These are phyloP conservation scores for Populus hybrid DNA, from an alignment of 441 rosid species.

Conservation along the genomic window DNA sequence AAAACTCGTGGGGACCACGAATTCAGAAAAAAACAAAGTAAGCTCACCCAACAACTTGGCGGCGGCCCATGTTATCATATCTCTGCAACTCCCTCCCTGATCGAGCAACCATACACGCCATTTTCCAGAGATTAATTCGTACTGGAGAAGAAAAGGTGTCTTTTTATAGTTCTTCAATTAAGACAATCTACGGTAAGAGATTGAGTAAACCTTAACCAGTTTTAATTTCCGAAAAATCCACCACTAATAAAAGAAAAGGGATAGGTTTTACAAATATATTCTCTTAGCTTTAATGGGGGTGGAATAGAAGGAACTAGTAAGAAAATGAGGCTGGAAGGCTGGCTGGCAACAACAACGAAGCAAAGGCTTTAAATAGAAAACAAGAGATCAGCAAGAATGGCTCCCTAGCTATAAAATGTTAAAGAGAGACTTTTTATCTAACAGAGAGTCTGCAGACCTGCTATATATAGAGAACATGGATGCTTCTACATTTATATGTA, in stretches of 20 bases:
- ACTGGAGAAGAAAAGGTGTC: not conserved
- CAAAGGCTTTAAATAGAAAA: slow-evolving; percentile 15
- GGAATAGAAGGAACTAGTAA: not conserved
- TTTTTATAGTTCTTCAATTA: not conserved
- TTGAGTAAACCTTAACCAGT: not conserved
- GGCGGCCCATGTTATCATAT: slow-evolving; percentile 69
- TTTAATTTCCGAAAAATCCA: not conserved
- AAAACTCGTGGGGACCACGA: not conserved
- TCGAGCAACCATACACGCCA: slow-evolving; percentile 68
- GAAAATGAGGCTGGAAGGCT: not conserved
- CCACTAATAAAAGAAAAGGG: not conserved
- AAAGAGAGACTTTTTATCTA: not conserved
- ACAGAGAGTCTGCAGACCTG: not conserved
- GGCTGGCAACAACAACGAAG: not conserved
- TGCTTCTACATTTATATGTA: not conserved
- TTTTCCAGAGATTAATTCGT: slow-evolving; percentile 6
- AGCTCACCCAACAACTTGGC: slow-evolving; percentile 81
- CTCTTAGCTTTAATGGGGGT: not conserved
- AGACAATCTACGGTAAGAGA: not conserved
- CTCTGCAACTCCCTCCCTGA: slow-evolving; percentile 73
- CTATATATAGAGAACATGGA: not conserved
- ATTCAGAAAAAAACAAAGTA: not conserved
- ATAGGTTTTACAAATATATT: not conserved
- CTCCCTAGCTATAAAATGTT: not conserved
- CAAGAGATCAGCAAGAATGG: not conserved